Evolutionary conservation across 2,329 filamentous ascomycete genomes (phyloP).

Genomic region (Dactylellina parvicollis): DNA sequence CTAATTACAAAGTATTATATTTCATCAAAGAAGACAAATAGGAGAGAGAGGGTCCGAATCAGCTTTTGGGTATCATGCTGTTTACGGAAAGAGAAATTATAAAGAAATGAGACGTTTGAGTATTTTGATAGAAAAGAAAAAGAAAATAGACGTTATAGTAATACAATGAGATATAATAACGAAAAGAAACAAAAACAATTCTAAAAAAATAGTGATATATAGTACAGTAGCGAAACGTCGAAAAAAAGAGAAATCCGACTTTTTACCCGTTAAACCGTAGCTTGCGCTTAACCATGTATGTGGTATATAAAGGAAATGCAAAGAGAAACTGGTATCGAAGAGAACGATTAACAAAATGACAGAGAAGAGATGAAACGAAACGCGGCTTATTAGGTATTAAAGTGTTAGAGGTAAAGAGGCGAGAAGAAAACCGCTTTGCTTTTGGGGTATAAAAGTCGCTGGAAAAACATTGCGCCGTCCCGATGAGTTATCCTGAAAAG

Average conservation of each 20-base stretch:
- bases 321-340: conserved; percentile 26
- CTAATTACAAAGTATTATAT: conserved; percentile 51
- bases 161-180: not conserved
- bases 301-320: conserved; percentile 24
- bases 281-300: conserved; percentile 47
- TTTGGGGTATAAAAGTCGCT: conserved; percentile 54
- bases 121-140: not conserved
- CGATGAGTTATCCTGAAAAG: conserved; percentile 47
- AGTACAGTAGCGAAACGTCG: conserved; percentile 24
- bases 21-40: conserved; percentile 3
- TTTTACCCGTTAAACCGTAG: conserved; percentile 49
- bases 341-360: not conserved
- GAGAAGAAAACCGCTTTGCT: conserved; percentile 34
- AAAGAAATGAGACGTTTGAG: conserved; percentile 1
- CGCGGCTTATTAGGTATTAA: conserved; percentile 45
- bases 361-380: conserved; percentile 17
- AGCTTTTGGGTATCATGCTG: conserved; percentile 55
- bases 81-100: conserved; percentile 17
- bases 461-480: conserved; percentile 54
- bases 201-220: conserved; percentile 28
- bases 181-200: conserved; percentile 25
- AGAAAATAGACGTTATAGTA: conserved; percentile 18
- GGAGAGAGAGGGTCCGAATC: conserved; percentile 37
- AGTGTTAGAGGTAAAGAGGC: conserved; percentile 13
- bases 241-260: conserved; percentile 47